Evolutionary conservation across 257 asterid genomes (phyloP), one percentile per base, ranked within the genome.

Genomic region (Gynochthodes officinalis): DNA sequence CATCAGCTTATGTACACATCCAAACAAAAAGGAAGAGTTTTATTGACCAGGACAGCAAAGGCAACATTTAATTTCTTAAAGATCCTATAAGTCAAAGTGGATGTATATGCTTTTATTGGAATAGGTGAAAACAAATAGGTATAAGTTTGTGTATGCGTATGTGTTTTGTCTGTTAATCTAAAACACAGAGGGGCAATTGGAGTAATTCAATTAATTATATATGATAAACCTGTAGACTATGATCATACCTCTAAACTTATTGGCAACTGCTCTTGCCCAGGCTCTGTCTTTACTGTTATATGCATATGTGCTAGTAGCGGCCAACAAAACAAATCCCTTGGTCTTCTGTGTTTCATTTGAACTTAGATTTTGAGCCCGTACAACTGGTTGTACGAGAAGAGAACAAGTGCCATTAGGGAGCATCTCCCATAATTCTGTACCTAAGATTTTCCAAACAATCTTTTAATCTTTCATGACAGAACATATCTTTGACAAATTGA

Each of bases 191-290:
- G 39, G 44, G 37, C 27, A 75, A 28, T 27, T 23, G 37, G 54
- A 16, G 54, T 7, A 27, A 33, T 64, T 23, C 18, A 5, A 4
- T 50, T 27, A 67, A 44, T 35, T 28, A 27, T 63, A 13, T 64
- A 52, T 67, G 33, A 63, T 21, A 65, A 52, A 74, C 69, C 69
- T 80, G 54, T 49, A n/a, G 49, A 63, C 57, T n/a, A 46, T 23
- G 60, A 15, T 67, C 72, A 39, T 79, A 82, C 89, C 89, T 76
- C 77, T 69, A 78, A 87, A 90, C 84, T 95, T 95, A 81, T 84
- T 82, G 67, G 97, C 92, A 68, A 87, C 75, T 58, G 89, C 90
- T 82, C 86, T 86, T 69, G 88, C 83, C 98, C 98, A 92, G 43
- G 88, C 86, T 75, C 78, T 84, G 82, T 90, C 96, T 75, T 82